Conservation (phyloP, 768 basidiomycete genomes). For the Phanerochaete sordida region DNA sequence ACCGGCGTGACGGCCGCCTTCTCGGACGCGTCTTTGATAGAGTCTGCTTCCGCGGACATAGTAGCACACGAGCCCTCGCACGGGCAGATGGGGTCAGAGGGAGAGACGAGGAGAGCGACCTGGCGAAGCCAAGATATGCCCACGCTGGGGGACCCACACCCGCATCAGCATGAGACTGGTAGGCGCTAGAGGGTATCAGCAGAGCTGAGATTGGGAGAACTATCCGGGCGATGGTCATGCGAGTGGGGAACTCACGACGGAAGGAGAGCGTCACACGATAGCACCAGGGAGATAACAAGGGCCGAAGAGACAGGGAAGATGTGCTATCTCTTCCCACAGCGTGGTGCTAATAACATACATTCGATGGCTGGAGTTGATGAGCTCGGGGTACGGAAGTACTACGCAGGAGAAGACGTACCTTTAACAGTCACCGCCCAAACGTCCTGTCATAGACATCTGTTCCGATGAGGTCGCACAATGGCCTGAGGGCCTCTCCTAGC, state of each 20-base stretch:
- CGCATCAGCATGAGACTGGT: neutral
- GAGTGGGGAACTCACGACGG: neutral
- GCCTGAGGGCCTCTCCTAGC: constrained; percentile 53
- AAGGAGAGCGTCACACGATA: too few species aligned
- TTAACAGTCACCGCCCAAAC: constrained; percentile 40
- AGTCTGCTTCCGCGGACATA: neutral
- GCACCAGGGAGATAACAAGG: neutral
- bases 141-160: neutral
- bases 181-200: neutral
- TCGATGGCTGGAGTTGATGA: neutral
- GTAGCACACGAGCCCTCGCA: neutral
- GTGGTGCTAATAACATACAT: too few species aligned
- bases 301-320: neutral
- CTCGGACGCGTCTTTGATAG: constrained; percentile 7
- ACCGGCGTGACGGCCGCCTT: constrained; percentile 5
- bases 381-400: neutral
- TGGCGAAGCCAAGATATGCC: neutral
- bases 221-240: neutral
- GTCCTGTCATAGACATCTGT: constrained; percentile 60
- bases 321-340: too few species aligned
- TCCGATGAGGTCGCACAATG: constrained; percentile 54
- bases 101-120: neutral
- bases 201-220: neutral
- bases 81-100: neutral
- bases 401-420: neutral